phyloP scores from a whole-genome alignment of 2,329 filamentous ascomycete genomes.

The Hirsutella minnesotensis region DNA sequence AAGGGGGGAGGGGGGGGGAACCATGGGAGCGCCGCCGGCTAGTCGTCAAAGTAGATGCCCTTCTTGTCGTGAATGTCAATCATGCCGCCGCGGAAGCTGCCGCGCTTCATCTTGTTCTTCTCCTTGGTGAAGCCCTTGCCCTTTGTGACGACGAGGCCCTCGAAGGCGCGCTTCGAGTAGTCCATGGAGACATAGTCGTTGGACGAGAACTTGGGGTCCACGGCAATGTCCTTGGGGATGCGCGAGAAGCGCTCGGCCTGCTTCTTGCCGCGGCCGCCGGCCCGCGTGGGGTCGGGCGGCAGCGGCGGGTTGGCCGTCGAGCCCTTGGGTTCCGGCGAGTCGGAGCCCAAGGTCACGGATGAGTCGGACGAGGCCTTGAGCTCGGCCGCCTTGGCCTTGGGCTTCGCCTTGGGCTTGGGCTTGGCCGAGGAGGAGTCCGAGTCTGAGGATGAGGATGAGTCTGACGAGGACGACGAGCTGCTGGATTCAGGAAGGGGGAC shows the following conservation, averaged over 20 bases:
- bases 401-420: conserved; percentile 10
- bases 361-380: conserved; percentile 26
- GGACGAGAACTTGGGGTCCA: conserved; percentile 58
- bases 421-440: conserved; percentile 21
- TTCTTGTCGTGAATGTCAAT: conserved; percentile 78
- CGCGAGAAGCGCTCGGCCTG: conserved; percentile 65
- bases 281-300: conserved; percentile 39
- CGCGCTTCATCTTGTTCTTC: conserved; percentile 97
- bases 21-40: conserved; percentile 14
- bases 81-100: conserved; percentile 76
- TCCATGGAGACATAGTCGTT: conserved; percentile 77
- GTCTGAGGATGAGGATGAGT: conserved; percentile 13
- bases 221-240: conserved; percentile 55
- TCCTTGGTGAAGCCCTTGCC: conserved; percentile 99
- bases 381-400: conserved; percentile 3
- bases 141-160: conserved; percentile 79
- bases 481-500: conserved; percentile 31
- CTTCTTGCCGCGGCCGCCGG: conserved; percentile 32
- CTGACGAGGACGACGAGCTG: conserved; percentile 21
- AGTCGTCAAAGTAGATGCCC: conserved; percentile 92
- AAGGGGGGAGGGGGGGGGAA: too few relatives aligned
- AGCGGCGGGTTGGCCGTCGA: conserved; percentile 34
- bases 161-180: conserved; percentile 80
- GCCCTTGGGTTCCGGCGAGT: conserved; percentile 26
- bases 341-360: conserved; percentile 39